phyloP scores from a whole-genome alignment of 169 alveolate genomes.

The Eimeria brunetti region DNA sequence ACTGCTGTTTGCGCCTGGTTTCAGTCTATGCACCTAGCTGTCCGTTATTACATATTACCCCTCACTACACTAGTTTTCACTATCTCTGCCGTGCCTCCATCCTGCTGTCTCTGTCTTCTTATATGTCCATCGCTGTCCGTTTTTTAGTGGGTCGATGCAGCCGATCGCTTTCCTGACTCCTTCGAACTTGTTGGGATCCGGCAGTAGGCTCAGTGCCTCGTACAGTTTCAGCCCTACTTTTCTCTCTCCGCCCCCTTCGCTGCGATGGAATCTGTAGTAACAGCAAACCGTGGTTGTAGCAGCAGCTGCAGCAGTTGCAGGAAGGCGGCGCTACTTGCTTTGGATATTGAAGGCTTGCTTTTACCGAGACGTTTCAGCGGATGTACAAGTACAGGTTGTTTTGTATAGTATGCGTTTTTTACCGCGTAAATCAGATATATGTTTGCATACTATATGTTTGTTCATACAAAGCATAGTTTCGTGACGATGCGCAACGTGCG shows the following conservation, averaged over 20 bases:
- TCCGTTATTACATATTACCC: neutral
- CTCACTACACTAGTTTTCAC: neutral
- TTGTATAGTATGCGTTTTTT: neutral
- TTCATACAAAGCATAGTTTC: neutral
- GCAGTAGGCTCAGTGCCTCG: neutral
- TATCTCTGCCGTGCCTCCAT: neutral
- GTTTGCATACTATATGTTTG: neutral
- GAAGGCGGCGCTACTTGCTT: neutral
- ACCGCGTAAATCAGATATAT: neutral
- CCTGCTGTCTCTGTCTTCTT: neutral
- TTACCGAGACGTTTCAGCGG: neutral
- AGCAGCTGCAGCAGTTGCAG: slow-evolving; percentile 1
- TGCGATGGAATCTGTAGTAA: neutral
- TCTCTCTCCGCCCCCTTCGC: neutral
- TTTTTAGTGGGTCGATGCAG: neutral
- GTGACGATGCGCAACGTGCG: neutral
- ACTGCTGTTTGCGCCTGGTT: neutral
- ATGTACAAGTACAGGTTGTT: neutral
- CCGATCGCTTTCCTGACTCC: neutral
- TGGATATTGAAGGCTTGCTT: neutral
- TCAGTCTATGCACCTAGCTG: neutral
- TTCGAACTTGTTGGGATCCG: neutral
- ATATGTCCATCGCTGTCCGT: neutral
- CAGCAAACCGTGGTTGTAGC: neutral
- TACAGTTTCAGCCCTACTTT: neutral